Evolutionary conservation across 2,329 filamentous ascomycete genomes (phyloP).

Genomic region (Pestalotiopsis sp.): DNA sequence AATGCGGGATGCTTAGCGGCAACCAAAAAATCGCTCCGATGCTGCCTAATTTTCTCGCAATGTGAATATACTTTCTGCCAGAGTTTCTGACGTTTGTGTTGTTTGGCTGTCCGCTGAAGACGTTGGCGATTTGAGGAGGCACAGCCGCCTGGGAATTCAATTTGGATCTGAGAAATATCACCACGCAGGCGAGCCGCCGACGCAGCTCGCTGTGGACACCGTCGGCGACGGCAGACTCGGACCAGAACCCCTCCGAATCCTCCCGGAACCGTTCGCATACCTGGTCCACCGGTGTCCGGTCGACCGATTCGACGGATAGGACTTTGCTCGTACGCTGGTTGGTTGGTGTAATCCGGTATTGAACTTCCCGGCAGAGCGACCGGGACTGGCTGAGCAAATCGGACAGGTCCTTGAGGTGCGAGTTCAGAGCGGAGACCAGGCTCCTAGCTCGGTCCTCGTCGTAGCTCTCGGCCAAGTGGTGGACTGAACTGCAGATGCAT

Average conservation of each 20-base stretch:
- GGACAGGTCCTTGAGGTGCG: constrained; percentile 27
- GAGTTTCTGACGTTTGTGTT: constrained; percentile 31
- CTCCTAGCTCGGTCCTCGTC: constrained; percentile 23
- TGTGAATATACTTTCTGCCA: constrained; percentile 37
- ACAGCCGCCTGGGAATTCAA: constrained; percentile 24
- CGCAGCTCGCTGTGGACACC: constrained; percentile 26
- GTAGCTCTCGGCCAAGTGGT: constrained; percentile 22
- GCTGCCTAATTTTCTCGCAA: constrained; percentile 30
- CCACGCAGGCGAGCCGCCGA: constrained; percentile 30
- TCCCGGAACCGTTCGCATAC: constrained; percentile 15
- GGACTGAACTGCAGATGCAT: constrained; percentile 26
- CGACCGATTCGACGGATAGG: constrained; percentile 22
- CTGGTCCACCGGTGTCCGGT: constrained; percentile 16
- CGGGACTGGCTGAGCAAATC: constrained; percentile 31
- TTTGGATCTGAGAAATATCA: constrained; percentile 31
- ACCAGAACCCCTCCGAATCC: constrained; percentile 29
- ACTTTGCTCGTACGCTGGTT: constrained; percentile 35
- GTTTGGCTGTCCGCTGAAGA: constrained; percentile 24
- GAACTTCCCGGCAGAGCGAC: constrained; percentile 28
- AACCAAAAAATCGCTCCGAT: constrained; percentile 35
- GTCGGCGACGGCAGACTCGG: constrained; percentile 1
- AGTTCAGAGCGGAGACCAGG: constrained; percentile 27
- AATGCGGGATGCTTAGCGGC: constrained; percentile 32
- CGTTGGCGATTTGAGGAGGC: constrained; percentile 20
- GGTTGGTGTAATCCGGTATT: constrained; percentile 31